Conservation (phyloP, 371 early-diverging fungal genomes). For the Capniomyces stellatus region DNA sequence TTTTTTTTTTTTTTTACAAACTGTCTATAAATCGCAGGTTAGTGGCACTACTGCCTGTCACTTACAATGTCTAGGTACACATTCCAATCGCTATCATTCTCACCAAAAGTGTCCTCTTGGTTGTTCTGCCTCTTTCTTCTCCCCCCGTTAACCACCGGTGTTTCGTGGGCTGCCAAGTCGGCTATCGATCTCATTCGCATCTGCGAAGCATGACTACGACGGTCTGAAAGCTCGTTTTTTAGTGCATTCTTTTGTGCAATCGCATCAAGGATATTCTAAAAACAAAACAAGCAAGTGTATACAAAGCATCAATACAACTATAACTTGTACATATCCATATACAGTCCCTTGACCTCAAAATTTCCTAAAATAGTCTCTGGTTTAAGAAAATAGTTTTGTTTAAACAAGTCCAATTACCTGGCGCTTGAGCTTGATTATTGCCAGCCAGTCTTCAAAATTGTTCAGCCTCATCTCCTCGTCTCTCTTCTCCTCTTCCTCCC, state of each 20-base stretch:
- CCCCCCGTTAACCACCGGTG: constrained; percentile 5
- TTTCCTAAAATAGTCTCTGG: too few species aligned
- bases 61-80: constrained; percentile 75
- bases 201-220: constrained; percentile 70
- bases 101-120: constrained; percentile 79
- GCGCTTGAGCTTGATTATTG: constrained; percentile 40
- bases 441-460: constrained; percentile 57
- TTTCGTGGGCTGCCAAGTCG: constrained; percentile 38
- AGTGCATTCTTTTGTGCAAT: constrained; percentile 41
- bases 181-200: constrained; percentile 70
- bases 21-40: too few species aligned
- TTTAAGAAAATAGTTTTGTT: too few species aligned
- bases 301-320: too few species aligned
- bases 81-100: constrained; percentile 83
- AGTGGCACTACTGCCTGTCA: too few species aligned
- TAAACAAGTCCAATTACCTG: constrained; percentile 21
- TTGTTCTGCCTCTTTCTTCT: constrained; percentile 6
- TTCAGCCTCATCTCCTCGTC: constrained; percentile 52
- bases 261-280: constrained; percentile 33
- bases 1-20: too few species aligned
- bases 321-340: too few species aligned
- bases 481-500: constrained; percentile 36
- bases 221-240: constrained; percentile 59
- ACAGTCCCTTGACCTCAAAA: too few species aligned
- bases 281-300: not conserved